Evolutionary conservation across 2,329 filamentous ascomycete species (phyloP), one percentile per base, ranked within the genome.

Genomic region (Sordariomycetes sp.): DNA sequence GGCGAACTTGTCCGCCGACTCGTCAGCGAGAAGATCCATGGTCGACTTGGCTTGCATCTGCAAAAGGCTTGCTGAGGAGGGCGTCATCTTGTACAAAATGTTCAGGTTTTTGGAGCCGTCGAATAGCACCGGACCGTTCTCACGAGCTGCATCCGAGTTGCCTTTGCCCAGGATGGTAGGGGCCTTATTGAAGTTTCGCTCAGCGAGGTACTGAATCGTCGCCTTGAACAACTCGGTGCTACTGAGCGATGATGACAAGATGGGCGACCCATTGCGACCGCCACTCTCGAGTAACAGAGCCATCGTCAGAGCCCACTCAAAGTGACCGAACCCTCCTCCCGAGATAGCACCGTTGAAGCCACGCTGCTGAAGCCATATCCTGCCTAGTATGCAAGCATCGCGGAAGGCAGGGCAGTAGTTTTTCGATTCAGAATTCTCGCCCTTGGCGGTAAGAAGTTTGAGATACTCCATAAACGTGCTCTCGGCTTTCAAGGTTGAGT

Each of bases 151-250:
- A 24, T 45, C 47, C 3, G 42, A 37, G 23, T 50, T 49, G 3
- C 48, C 36, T 47, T 50, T 57, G 46, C 50, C 62, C 36, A 78
- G 64, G 1, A 70, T 44, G 21, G 80, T 69, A 0, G 83, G 77
- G 46, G 75, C 80, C 36, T 64, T 66, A 37, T 64, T 66, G 35
- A 95, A 64, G 48, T 94, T 80, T 24, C 75, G 80, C 2, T 75
- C 72, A 2, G 82, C 78, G 14, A 98, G 64, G 45, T 90, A 92
- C 51, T 95, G 90, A n/a, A 98, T 64, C 2, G 81, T 79, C 3
- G 86, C 88, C 58, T 95, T 96, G 70, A 98, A 95, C 29, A 96
- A 70, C 57, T 96, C 90, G 17, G 90, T 92, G 57, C 82, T 83
- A 61, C 83, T 94, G 47, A 94, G 82, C 7, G 85, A 85, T 5